Conservation (phyloP, 2,329 filamentous ascomycete species). For the Clarireedia sp. region DNA sequence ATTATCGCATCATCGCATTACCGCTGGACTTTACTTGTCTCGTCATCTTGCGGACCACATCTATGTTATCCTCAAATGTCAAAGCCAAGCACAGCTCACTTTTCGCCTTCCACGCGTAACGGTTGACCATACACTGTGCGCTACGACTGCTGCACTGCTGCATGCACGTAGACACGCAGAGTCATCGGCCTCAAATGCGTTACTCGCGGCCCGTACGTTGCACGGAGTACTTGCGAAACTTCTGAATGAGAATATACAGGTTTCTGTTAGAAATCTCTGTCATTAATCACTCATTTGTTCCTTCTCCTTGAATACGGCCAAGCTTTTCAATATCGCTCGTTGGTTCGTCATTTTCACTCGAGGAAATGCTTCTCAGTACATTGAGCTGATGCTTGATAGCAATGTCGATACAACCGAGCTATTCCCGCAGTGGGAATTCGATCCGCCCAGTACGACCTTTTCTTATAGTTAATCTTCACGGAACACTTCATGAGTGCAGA, state of each 20-base stretch:
- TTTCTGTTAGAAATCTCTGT: neutral
- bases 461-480: neutral
- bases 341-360: conserved; percentile 14
- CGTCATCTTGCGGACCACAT: neutral
- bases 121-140: too few species aligned
- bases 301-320: neutral
- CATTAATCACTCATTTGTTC: neutral
- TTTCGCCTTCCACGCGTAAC: too few species aligned
- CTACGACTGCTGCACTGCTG: too few species aligned
- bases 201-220: neutral
- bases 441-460: conserved; percentile 21
- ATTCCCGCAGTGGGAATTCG: conserved; percentile 16
- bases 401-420: conserved; percentile 24
- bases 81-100: neutral
- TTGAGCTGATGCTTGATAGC: conserved; percentile 15
- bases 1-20: too few species aligned
- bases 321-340: conserved; percentile 1
- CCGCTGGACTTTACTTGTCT: neutral
- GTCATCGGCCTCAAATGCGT: neutral
- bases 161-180: neutral
- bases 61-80: neutral
- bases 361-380: neutral
- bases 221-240: too few species aligned
- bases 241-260: too few species aligned
- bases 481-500: neutral